A percentile compares a stretch with the other conserved stretches of the same genome.
These are phyloP conservation scores for Aspergillus viridinutans DNA, from an alignment of 2,329 filamentous ascomycete genomes.

Conservation along the genomic window DNA sequence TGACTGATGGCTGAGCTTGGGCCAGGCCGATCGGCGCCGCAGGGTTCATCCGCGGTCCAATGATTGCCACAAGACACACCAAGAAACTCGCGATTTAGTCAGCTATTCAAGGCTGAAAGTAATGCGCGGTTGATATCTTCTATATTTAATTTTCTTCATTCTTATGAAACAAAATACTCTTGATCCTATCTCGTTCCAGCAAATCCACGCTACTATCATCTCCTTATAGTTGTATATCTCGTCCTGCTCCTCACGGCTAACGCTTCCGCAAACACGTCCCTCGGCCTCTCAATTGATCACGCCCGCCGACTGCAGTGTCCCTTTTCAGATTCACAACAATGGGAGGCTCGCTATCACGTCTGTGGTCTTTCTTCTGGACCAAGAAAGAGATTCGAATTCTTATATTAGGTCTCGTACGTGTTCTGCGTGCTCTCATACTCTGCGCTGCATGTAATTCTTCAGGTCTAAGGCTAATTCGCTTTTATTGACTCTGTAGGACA, in stretches of 20 bases:
- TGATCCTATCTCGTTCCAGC: not conserved
- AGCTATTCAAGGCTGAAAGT: slow-evolving; percentile 6
- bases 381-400: slow-evolving; percentile 99
- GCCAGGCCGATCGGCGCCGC: slow-evolving; percentile 21
- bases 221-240: not conserved
- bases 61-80: slow-evolving; percentile 10
- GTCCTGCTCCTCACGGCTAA: not conserved
- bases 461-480: slow-evolving; percentile 12
- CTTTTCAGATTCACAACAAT: slow-evolving; percentile 34
- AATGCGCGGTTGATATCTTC: not conserved
- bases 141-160: not conserved
- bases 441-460: slow-evolving; percentile 7
- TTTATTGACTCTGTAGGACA: slow-evolving; percentile 61
- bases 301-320: not conserved
- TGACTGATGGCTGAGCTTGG: slow-evolving; percentile 16
- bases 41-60: slow-evolving; percentile 12
- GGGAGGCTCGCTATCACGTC: slow-evolving; percentile 54
- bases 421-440: slow-evolving; percentile 46
- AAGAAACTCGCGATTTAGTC: slow-evolving; percentile 17
- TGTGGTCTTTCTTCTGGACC: slow-evolving; percentile 72
- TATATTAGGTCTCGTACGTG: slow-evolving; percentile 81
- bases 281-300: not conserved
- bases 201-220: not conserved
- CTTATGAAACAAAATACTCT: not conserved
- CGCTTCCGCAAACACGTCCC: not conserved